Evolutionary conservation across 164 flowering plant genomes (phyloP).

Genomic region (Litsea cubeba): DNA sequence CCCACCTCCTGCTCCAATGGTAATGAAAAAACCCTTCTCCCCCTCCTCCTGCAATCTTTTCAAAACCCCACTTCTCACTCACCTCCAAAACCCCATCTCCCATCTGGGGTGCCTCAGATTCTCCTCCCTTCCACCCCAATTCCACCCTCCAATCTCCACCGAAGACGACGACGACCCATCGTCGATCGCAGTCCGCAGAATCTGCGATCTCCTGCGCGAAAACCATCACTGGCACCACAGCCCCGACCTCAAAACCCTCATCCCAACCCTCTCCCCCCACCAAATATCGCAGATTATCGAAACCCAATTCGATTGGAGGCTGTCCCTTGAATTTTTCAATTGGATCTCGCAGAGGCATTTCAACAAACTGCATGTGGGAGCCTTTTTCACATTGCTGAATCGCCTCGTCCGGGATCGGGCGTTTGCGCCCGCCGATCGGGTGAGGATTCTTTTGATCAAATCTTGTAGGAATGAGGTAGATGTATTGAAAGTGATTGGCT

Average conservation of each 20-base stretch:
- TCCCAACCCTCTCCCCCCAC: constrained; percentile 35
- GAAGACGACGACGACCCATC: too few relatives aligned
- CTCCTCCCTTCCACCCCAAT: constrained; percentile 16
- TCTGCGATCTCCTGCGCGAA: constrained; percentile 29
- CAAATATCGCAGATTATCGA: constrained; percentile 43
- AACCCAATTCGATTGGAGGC: constrained; percentile 29
- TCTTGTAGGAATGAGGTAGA: constrained; percentile 51
- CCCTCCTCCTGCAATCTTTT: not conserved
- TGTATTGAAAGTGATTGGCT: constrained; percentile 38
- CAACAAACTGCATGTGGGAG: constrained; percentile 45
- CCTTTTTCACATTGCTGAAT: constrained; percentile 45
- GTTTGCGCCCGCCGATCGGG: constrained; percentile 48
- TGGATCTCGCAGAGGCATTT: constrained; percentile 52
- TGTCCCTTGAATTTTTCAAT: constrained; percentile 46
- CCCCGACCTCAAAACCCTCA: constrained; percentile 34
- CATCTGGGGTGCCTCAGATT: constrained; percentile 20
- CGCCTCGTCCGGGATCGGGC: constrained; percentile 40
- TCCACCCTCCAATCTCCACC: constrained; percentile 8
- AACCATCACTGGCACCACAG: constrained; percentile 32
- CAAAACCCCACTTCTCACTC: not conserved
- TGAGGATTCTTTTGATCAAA: constrained; percentile 62
- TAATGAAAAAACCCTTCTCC: not conserved
- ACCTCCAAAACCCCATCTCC: constrained; percentile 6
- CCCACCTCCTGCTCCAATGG: too few relatives aligned
- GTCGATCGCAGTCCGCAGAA: constrained; percentile 5